Conservation (phyloP, 139 green algal species). For the Picochlorum sp. region DNA sequence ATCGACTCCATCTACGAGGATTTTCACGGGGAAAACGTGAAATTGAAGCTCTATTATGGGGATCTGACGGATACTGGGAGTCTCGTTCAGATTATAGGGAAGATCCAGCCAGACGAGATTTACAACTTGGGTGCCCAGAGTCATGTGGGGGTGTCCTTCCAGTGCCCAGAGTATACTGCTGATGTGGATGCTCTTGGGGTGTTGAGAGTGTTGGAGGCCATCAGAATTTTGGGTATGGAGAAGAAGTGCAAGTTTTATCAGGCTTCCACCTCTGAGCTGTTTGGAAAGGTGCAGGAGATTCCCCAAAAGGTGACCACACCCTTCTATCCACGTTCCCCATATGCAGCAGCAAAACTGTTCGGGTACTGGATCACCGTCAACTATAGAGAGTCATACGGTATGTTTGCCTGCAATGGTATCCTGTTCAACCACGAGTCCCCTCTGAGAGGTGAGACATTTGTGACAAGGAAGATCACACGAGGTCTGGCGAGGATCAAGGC, state of each 20-base stretch:
- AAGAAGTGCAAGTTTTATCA: slow-evolving; percentile 57
- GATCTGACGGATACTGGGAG: slow-evolving; percentile 48
- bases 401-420: slow-evolving; percentile 71
- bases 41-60: slow-evolving; percentile 52
- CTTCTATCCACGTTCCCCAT: slow-evolving; percentile 69
- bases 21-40: not conserved
- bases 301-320: slow-evolving; percentile 58
- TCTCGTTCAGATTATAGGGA: slow-evolving; percentile 30
- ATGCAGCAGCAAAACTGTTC: slow-evolving; percentile 67
- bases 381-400: slow-evolving; percentile 68
- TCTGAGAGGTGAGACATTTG: slow-evolving; percentile 65
- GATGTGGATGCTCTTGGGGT: slow-evolving; percentile 43
- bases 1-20: slow-evolving; percentile 49
- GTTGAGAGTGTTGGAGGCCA: slow-evolving; percentile 60
- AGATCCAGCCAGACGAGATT: slow-evolving; percentile 51
- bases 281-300: slow-evolving; percentile 61
- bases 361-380: slow-evolving; percentile 64
- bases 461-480: slow-evolving; percentile 70
- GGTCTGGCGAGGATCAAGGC: slow-evolving; percentile 50
- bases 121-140: slow-evolving; percentile 75
- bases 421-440: slow-evolving; percentile 81
- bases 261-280: slow-evolving; percentile 70
- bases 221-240: slow-evolving; percentile 33
- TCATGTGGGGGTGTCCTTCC: slow-evolving; percentile 66
- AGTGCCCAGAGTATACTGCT: slow-evolving; percentile 63